These are phyloP conservation scores for Cercospora janseana DNA, from an alignment of 2,329 filamentous ascomycete species.

Conservation along the genomic window DNA sequence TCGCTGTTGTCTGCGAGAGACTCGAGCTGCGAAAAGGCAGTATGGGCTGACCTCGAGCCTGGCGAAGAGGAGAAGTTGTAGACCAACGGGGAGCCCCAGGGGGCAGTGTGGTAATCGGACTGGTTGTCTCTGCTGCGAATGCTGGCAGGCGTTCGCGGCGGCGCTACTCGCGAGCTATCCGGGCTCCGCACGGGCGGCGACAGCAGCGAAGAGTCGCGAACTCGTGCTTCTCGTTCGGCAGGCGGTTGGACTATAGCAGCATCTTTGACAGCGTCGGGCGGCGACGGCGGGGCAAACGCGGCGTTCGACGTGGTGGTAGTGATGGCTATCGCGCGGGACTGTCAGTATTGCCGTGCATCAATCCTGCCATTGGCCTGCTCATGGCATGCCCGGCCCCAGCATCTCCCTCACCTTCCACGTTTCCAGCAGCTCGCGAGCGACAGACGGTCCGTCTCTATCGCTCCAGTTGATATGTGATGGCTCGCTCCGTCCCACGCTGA, in stretches of 20 bases:
- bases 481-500: neutral
- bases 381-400: neutral
- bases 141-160: slow-evolving; percentile 34
- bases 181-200: slow-evolving; percentile 22
- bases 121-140: slow-evolving; percentile 31
- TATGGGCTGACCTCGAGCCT: slow-evolving; percentile 34
- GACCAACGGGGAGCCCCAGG: slow-evolving; percentile 84
- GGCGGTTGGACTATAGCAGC: slow-evolving; percentile 15
- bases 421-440: slow-evolving; percentile 14
- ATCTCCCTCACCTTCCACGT: slow-evolving; percentile 20
- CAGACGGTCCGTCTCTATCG: slow-evolving; percentile 18
- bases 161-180: slow-evolving; percentile 27
- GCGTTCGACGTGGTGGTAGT: slow-evolving; percentile 19
- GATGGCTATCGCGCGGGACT: slow-evolving; percentile 11
- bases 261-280: slow-evolving; percentile 24
- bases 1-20: slow-evolving; percentile 32
- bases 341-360: slow-evolving; percentile 13
- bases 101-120: slow-evolving; percentile 61
- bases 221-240: slow-evolving; percentile 10
- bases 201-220: slow-evolving; percentile 5
- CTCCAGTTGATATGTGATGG: slow-evolving; percentile 3
- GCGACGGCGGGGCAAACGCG: slow-evolving; percentile 21
- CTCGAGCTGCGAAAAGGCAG: slow-evolving; percentile 34
- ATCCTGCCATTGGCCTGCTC: neutral
- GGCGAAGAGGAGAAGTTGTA: slow-evolving; percentile 57